These are phyloP conservation scores for Triticum urartu DNA, from an alignment of 176 grass and related monocot species.

Conservation along the genomic window DNA sequence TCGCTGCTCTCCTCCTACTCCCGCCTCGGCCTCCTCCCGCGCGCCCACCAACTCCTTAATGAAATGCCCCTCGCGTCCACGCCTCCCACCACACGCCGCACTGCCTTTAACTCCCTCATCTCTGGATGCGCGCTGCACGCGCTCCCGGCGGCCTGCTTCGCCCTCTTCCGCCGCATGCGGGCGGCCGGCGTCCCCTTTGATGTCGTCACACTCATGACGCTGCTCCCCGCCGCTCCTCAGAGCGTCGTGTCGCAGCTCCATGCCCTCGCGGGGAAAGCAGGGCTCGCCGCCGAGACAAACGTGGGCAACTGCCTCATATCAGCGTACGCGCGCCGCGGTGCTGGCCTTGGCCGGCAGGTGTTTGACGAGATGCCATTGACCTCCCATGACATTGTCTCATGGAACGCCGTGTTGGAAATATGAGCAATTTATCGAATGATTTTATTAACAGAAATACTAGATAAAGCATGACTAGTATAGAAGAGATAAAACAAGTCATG, in stretches of 20 bases:
- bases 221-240: slow-evolving; percentile 40
- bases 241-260: slow-evolving; percentile 49
- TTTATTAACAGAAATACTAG: no score
- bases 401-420: slow-evolving; percentile 38
- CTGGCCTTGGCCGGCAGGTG: slow-evolving; percentile 35
- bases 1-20: slow-evolving; percentile 52
- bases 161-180: slow-evolving; percentile 55
- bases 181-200: slow-evolving; percentile 33
- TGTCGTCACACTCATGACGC: slow-evolving; percentile 53
- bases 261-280: slow-evolving; percentile 20
- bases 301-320: slow-evolving; percentile 66
- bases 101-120: slow-evolving; percentile 71
- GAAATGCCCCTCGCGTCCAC: slow-evolving; percentile 47
- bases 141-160: slow-evolving; percentile 34
- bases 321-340: slow-evolving; percentile 32
- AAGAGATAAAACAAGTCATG: no score
- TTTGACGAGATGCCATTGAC: slow-evolving; percentile 41
- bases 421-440: no score
- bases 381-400: slow-evolving; percentile 52
- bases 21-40: slow-evolving; percentile 45
- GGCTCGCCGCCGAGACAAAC: not conserved
- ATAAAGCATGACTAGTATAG: no score
- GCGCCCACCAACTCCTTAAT: slow-evolving; percentile 54
- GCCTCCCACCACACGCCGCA: slow-evolving; percentile 32
- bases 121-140: slow-evolving; percentile 48